Evolutionary conservation across 2,329 filamentous ascomycete species (phyloP), one percentile per base, ranked within the genome.

Genomic region (Aspergillus japonicus): DNA sequence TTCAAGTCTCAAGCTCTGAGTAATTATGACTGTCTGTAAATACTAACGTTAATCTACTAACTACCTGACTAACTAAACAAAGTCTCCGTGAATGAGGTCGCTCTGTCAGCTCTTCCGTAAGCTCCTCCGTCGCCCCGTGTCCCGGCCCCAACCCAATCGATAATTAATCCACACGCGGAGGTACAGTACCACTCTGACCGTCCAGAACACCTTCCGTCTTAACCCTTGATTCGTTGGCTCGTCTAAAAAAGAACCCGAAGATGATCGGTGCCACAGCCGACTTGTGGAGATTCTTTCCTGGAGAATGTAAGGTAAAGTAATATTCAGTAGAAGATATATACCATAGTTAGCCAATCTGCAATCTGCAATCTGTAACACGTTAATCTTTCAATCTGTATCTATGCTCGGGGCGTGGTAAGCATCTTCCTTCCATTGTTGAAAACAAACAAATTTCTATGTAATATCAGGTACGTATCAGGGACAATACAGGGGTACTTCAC

Each of bases 211-310:
- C 39, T 35, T 35, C 33, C 33, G 12, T 16, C 33, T 35, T 12
- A 2, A 35, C 12, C 4, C 21, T 10, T 54, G 42, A 55, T 55
- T 55, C 29, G 53, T 48, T 29, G 23, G 39, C 39, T 48, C 53
- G 53, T 48, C 24, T 48, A 55, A 21, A 33, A 42, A 54, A 33
- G 42, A 31, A 29, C 47, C 47, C 53, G 53, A 42, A 47, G 44
- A 31, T 47, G 53, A 55, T 55, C 53, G 53, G 53, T 47, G 44
- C 53, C 53, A 55, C 39, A 48, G 29, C 42, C 39, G 42, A 54
- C 31, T 55, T 48, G 53, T 55, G 53, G 53, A 48, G 53, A 55
- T 29, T 29, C 26, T 29, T 29, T 29, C 7, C 6, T 29, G 7
- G 7, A 29, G 26, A 29, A 29, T 23, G 23, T 23, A 23, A 23